Percentiles rank a stretch among this genome's conserved stretches.
These are phyloP conservation scores for Pythium guiyangense DNA, from an alignment of 352 stramenopile genomes.

Conservation along the genomic window DNA sequence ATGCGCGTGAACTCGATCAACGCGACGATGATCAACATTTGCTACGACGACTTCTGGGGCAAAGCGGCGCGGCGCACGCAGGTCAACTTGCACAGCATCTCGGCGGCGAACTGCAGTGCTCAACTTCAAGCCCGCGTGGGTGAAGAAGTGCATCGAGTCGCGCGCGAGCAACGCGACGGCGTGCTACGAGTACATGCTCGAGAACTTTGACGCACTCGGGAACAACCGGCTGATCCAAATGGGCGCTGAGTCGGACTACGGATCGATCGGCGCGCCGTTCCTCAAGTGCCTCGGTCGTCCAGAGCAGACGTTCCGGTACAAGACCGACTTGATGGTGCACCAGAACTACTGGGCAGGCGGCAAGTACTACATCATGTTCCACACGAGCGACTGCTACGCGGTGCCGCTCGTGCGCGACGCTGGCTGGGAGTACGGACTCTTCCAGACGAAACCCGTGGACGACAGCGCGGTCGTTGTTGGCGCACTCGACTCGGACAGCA, in stretches of 20 bases:
- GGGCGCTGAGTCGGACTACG: constrained; percentile 31
- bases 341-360: constrained; percentile 51
- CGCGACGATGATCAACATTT: constrained; percentile 22
- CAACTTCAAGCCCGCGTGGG: constrained; percentile 31
- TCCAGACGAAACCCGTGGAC: constrained; percentile 28
- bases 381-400: constrained; percentile 43
- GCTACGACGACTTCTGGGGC: constrained; percentile 43
- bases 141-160: constrained; percentile 26
- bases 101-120: constrained; percentile 32
- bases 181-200: constrained; percentile 44
- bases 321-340: constrained; percentile 50
- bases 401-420: constrained; percentile 29
- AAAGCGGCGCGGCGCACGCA: constrained; percentile 25
- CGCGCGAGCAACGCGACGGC: constrained; percentile 36
- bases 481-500: constrained; percentile 34
- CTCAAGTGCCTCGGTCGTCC: constrained; percentile 41
- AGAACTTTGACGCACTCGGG: constrained; percentile 34
- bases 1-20: constrained; percentile 38
- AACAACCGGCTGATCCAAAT: constrained; percentile 30
- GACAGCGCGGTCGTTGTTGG: constrained; percentile 33
- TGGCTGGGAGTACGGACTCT: constrained; percentile 44
- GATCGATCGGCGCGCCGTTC: constrained; percentile 30
- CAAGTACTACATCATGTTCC: constrained; percentile 40
- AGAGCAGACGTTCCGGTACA: constrained; percentile 35
- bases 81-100: constrained; percentile 38